Evolutionary conservation across 1,284 basidiomycete genomes (phyloP).

Genomic region (Ustilago hordei): DNA sequence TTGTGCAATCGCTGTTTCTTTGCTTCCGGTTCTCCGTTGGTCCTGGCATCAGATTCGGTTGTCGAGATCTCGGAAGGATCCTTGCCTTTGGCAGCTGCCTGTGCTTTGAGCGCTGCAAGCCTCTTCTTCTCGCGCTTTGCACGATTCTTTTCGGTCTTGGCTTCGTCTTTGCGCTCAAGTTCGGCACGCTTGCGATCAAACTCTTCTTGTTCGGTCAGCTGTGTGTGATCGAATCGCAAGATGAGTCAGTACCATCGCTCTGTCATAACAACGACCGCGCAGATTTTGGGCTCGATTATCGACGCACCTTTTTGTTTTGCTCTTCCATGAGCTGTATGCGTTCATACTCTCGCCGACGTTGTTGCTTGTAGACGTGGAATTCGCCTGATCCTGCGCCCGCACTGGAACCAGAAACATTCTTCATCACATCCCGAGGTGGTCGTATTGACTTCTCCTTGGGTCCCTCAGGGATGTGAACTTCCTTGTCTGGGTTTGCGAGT

Average conservation of each 20-base stretch:
- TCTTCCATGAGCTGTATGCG: conserved; percentile 91
- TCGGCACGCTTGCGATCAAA: conserved; percentile 48
- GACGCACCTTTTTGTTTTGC: conserved; percentile 78
- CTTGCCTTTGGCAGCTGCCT: conserved; percentile 35
- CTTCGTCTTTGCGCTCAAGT: conserved; percentile 66
- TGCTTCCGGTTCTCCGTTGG: conserved; percentile 25
- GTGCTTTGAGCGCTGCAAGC: conserved; percentile 45
- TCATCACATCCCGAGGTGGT: conserved; percentile 77
- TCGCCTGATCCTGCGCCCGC: conserved; percentile 69
- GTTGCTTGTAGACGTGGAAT: conserved; percentile 94
- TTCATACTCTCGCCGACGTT: conserved; percentile 92
- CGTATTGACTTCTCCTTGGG: conserved; percentile 54
- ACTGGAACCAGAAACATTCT: conserved; percentile 73
- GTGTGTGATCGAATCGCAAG: background rate
- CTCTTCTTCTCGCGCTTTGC: conserved; percentile 66
- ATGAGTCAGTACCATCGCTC: background rate
- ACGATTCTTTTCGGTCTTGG: conserved; percentile 65
- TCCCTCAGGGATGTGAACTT: conserved; percentile 51
- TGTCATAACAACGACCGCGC: background rate
- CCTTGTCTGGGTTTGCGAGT: conserved; percentile 59
- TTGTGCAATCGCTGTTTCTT: conserved; percentile 41
- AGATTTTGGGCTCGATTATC: background rate
- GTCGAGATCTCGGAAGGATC: conserved; percentile 6
- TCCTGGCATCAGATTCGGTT: background rate
- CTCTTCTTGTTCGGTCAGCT: conserved; percentile 53